A percentile compares a stretch with the other conserved stretches of the same genome.
phyloP scores from a whole-genome alignment of 1,139 yeast genomes.

The Nadsonia commutata region DNA sequence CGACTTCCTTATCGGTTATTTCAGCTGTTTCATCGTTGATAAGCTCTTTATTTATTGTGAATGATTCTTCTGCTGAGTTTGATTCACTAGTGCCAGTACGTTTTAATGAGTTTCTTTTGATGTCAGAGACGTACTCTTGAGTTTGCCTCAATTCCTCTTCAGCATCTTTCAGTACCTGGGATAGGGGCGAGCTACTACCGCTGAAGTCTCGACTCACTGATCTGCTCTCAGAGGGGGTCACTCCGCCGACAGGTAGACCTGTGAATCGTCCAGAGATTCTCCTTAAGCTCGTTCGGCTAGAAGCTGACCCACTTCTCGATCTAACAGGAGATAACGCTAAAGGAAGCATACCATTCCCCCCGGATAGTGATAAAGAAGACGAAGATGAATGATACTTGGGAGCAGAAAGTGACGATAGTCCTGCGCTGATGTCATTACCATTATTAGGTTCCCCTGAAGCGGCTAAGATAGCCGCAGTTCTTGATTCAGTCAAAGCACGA shows the following conservation, averaged over 20 bases:
- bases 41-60: not conserved
- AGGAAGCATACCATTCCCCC: constrained; percentile 13
- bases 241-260: not conserved
- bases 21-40: constrained; percentile 3
- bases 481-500: constrained; percentile 18
- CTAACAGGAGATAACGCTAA: constrained; percentile 14
- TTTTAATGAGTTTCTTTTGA: no score
- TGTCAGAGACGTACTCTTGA: no score
- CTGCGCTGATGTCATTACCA: no score
- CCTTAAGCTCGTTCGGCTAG: not conserved
- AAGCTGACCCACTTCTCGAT: constrained; percentile 1
- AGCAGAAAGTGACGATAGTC: not conserved
- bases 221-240: constrained; percentile 8
- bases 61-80: no score
- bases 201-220: no score
- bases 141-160: no score
- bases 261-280: not conserved
- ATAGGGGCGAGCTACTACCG: no score
- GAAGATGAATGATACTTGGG: constrained; percentile 3
- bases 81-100: no score
- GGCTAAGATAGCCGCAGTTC: constrained; percentile 14
- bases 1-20: constrained; percentile 2
- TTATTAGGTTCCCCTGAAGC: constrained; percentile 7
- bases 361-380: constrained; percentile 4
- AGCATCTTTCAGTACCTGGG: no score